These are phyloP conservation scores for Dicorynia guianensis DNA, from an alignment of 306 rosid species.

Conservation along the genomic window DNA sequence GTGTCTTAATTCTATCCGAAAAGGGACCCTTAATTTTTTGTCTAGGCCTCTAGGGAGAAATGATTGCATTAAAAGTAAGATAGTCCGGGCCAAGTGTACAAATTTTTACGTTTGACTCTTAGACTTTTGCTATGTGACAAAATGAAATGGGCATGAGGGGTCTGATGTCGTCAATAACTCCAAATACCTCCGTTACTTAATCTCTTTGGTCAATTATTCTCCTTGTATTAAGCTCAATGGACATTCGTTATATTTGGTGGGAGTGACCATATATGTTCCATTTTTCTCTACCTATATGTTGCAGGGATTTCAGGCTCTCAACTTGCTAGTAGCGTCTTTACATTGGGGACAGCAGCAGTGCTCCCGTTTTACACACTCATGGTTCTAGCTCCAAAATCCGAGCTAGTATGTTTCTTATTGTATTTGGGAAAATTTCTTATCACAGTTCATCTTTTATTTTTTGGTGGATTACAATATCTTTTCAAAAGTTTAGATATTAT, in stretches of 20 bases:
- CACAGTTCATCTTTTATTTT: background rate
- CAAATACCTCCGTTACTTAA: background rate
- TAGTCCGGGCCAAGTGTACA: background rate
- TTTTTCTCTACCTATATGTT: constrained; percentile 39
- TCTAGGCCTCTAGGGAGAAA: background rate
- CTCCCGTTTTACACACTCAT: constrained; percentile 93
- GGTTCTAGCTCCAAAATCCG: constrained; percentile 90
- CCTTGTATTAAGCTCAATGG: background rate
- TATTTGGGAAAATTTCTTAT: constrained; percentile 28
- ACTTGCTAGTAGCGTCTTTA: constrained; percentile 76
- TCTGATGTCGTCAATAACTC: constrained; percentile 13
- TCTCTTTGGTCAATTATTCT: background rate
- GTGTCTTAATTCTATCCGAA: constrained; percentile 6
- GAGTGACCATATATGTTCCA: background rate
- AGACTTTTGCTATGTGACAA: constrained; percentile 4
- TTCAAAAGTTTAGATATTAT: background rate
- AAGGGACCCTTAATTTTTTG: background rate
- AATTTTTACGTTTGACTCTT: background rate
- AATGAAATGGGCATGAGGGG: constrained; percentile 4
- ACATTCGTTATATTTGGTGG: background rate
- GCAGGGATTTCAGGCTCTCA: constrained; percentile 74
- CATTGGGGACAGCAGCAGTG: constrained; percentile 86
- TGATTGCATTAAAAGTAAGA: background rate
- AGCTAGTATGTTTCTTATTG: constrained; percentile 60
- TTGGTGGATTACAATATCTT: constrained; percentile 11